Conservation (phyloP, 1,284 basidiomycete genomes). For the Dichomitus squalens region DNA sequence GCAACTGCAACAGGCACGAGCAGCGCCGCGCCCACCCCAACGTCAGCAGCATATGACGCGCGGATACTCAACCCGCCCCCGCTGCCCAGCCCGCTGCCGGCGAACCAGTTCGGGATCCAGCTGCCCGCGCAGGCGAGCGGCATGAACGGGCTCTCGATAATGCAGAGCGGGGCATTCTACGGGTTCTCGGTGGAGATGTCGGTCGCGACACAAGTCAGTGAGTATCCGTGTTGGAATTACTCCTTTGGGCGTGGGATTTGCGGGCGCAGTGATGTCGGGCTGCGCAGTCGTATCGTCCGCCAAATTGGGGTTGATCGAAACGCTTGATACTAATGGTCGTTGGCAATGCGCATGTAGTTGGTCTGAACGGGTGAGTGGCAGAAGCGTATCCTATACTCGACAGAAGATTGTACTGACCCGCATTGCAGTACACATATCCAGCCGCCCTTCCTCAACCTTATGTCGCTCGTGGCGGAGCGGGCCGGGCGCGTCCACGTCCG, state of each 20-base stretch:
- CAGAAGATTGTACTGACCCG: neutral
- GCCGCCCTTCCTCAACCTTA: conserved; percentile 74
- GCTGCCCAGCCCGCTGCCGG: conserved; percentile 15
- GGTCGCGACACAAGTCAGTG: conserved; percentile 63
- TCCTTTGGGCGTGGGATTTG: neutral
- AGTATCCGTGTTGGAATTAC: conserved; percentile 34
- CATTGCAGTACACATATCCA: conserved; percentile 49
- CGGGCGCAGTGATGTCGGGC: neutral
- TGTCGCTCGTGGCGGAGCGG: conserved; percentile 65
- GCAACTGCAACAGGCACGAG: conserved; percentile 5
- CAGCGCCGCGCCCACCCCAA: conserved; percentile 29
- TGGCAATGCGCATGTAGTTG: conserved; percentile 48
- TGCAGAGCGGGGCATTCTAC: conserved; percentile 60
- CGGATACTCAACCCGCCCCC: conserved; percentile 22
- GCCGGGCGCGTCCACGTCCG: conserved; percentile 61
- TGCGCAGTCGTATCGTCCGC: neutral
- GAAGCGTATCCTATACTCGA: neutral
- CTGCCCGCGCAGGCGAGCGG: conserved; percentile 25
- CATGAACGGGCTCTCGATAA: conserved; percentile 49
- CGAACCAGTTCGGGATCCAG: conserved; percentile 36
- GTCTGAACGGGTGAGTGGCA: conserved; percentile 48
- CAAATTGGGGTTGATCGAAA: neutral
- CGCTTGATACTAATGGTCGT: conserved; percentile 39
- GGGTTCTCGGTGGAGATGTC: conserved; percentile 78
- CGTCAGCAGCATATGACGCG: conserved; percentile 31